Percentiles rank a stretch among this genome's conserved stretches.
phyloP scores from a whole-genome alignment of 2,329 filamentous ascomycete genomes.

The Thielaviopsis euricoi region DNA sequence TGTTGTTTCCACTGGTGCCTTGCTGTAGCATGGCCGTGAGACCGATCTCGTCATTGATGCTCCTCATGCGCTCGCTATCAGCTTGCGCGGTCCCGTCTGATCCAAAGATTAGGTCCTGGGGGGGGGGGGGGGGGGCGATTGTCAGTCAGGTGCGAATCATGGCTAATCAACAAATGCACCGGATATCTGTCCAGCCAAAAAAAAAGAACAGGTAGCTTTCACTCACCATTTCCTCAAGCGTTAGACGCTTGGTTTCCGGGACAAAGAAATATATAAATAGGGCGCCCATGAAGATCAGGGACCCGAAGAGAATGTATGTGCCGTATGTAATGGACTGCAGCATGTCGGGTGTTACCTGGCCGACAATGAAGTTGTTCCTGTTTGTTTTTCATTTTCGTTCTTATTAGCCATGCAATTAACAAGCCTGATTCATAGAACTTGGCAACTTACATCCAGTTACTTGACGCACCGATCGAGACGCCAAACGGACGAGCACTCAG shows the following conservation, averaged over 20 bases:
- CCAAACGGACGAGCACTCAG: conserved; percentile 54
- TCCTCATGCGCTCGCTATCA: conserved; percentile 54
- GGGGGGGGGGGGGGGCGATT: too few species aligned
- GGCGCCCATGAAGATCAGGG: conserved; percentile 45
- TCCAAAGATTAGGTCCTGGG: conserved; percentile 43
- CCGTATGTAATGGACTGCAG: conserved; percentile 47
- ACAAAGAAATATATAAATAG: conserved; percentile 46
- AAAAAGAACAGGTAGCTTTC: not conserved
- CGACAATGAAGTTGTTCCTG: conserved; percentile 45
- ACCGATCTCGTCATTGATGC: conserved; percentile 56
- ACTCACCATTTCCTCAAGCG: conserved; percentile 45
- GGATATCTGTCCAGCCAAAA: not conserved
- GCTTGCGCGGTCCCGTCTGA: conserved; percentile 45
- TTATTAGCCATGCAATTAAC: not conserved
- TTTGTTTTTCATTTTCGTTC: too few species aligned
- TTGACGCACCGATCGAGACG: conserved; percentile 48
- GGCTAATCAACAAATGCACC: not conserved
- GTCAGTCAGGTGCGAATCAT: not conserved
- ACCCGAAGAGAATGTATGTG: conserved; percentile 55
- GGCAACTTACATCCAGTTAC: conserved; percentile 41
- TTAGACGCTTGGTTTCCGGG: conserved; percentile 46
- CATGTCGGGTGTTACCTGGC: conserved; percentile 55
- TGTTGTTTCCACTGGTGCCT: not conserved
- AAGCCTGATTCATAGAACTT: not conserved
- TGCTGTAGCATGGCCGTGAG: conserved; percentile 26